Conservation (phyloP, 179 eudicot genomes). For the Patellifolia procumbens region DNA sequence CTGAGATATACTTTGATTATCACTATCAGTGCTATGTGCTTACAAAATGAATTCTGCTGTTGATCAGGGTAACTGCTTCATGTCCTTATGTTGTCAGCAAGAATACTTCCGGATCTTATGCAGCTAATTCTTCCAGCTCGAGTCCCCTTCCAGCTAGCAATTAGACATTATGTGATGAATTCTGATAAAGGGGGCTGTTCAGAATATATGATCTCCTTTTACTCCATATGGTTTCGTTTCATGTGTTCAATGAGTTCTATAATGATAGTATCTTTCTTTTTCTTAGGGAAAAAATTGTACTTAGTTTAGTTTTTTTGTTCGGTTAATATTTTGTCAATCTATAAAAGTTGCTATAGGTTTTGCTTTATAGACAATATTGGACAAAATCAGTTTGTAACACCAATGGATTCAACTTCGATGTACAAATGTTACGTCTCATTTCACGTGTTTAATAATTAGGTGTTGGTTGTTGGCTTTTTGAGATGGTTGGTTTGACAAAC, state of each 20-base stretch:
- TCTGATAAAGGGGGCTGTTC: background rate
- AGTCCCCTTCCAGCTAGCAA: background rate
- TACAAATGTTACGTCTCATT: too few species aligned
- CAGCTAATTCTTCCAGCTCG: background rate
- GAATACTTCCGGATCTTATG: background rate
- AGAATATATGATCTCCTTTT: background rate
- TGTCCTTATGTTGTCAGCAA: background rate
- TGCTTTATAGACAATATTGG: too few species aligned
- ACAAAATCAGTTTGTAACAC: too few species aligned
- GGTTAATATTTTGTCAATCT: too few species aligned
- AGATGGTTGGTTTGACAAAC: too few species aligned
- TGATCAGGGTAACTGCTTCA: background rate
- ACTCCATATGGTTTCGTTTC: background rate
- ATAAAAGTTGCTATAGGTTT: too few species aligned
- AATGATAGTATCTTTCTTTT: background rate
- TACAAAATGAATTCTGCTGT: background rate
- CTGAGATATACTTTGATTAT: too few species aligned
- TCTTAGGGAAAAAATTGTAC: too few species aligned
- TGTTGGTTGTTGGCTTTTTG: too few species aligned
- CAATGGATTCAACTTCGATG: too few species aligned
- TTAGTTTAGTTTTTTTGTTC: too few species aligned
- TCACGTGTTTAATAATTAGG: too few species aligned
- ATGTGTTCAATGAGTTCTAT: background rate
- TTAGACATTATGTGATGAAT: background rate
- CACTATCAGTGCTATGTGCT: background rate